Base-by-base conservation (phyloP, 192 early-diverging fungal genomes). In the Gaertneriomyces sp. region DNA sequence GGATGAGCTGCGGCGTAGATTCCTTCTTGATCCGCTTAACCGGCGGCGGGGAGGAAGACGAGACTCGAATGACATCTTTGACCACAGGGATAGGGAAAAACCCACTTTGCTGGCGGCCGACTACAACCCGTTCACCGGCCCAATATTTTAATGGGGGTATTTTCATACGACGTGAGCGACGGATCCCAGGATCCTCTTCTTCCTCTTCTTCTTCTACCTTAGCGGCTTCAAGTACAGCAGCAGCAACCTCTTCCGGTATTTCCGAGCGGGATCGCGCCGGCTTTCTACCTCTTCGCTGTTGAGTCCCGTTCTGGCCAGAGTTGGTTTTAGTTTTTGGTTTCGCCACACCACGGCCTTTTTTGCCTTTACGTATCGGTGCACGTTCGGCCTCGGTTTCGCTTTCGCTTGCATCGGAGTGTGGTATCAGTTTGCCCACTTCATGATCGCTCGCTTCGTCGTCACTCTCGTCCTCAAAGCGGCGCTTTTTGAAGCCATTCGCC, bases 111-210 rank as follows among this genome's bases (percentile, higher is more conserved):
- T 10, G 55, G 51, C 66, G 42, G 66, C 45, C 66, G 46, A 61
- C 42, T 4, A 73, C 61, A 10, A 74, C 54, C 16, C 64, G 56
- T 50, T 80, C 79, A n/a, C 61, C 61, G 19, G 38, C 52, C 79
- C 79, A 80, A 59, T 61, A 80, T 20, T 71, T 51, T 11, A 78
- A 40, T 5, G 79, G 79, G 10, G 52, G 44, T 17, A 77, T 40
- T 42, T 66, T 70, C 42, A 53, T 61, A 38, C 78, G 55, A 51
- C 66, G 59, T 41, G 58, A 61, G 3, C 74, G 68, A 20, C 64
- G 60, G 7, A 20, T 12, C 8, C 72, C 72, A 20, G 66, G 50
- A 4, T 68, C 60, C 14, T 74, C 63, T 38, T 66, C 63, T 12
- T 58, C 61, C 11, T 74, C 20, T 16, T 56, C 54, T 33, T 56